Base-by-base conservation (phyloP, 106 monocot species). In the Triglochin maritima region DNA sequence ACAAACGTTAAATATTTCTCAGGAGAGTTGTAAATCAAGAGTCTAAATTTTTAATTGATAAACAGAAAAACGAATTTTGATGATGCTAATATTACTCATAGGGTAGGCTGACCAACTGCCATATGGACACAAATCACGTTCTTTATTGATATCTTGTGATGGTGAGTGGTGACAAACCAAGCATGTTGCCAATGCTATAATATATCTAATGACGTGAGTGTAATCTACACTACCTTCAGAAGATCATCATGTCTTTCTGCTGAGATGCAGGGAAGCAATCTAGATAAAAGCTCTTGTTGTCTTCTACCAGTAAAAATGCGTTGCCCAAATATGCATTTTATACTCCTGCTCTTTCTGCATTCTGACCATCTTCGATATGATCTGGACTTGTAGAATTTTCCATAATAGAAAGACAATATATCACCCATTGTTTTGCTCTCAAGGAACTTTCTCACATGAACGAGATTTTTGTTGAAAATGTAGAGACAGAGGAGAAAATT, bases 231-330 rank as follows among this genome's bases (percentile, higher is more conserved):
- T 70, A 95, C 95, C 95, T 90, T 85, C 50, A 73, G 9, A 69
- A 95, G 68, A 59, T 62, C 50, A 69, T 69, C 79, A 68, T 88
- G 79, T 42, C 17, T 47, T 54, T 80, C 85, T 55, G 71, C 78
- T 9, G 80, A 50, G 11, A 72, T 60, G 3, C 3, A 55, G 50
- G 81, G 73, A 17, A 78, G 46, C 49, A 98, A 50, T 41, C 86
- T 85, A 41, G 83, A 83, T 66, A 98, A 48, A 42, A 98, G 62
- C 58, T 86, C 81, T 51, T 88, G 81, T 61, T 91, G 96, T 50
- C 96, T 88, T 80, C 85, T 79, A 65, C 91, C 91, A 46, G 79
- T 83, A 72, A 98, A 98, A 71, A 98, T 82, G 2, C 86, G 83
- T 60, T 81, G 71, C 51, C 91, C 91, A 67, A 71, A 57, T 58